phyloP scores from a whole-genome alignment of 129 eudicot species.

The Flaveria bidentis region DNA sequence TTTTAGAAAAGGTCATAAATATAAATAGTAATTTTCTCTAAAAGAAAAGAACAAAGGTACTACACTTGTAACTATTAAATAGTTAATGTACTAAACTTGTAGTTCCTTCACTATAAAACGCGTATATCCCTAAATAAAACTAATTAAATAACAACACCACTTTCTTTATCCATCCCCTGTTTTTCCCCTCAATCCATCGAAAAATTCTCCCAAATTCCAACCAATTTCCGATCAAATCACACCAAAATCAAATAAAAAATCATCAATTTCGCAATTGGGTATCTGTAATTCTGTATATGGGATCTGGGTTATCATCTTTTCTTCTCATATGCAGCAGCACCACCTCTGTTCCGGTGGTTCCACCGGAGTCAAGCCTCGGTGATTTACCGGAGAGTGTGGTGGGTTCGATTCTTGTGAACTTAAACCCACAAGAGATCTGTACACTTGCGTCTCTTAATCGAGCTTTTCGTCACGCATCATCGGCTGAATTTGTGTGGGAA shows the following conservation, averaged over 20 bases:
- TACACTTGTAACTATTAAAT: background rate
- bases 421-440: slow-evolving; percentile 72
- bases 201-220: background rate
- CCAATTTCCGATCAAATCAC: slow-evolving; percentile 19
- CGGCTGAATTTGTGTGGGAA: slow-evolving; percentile 94
- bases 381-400: slow-evolving; percentile 87
- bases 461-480: slow-evolving; percentile 70
- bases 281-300: slow-evolving; percentile 21
- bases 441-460: slow-evolving; percentile 56
- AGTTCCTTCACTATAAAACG: slow-evolving; percentile 11
- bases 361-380: slow-evolving; percentile 51
- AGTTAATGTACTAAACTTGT: background rate
- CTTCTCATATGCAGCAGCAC: slow-evolving; percentile 37
- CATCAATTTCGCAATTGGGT: background rate
- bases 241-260: background rate
- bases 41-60: too few relatives aligned
- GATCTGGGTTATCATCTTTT: slow-evolving; percentile 38
- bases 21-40: too few relatives aligned
- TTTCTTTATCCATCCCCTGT: slow-evolving; percentile 8
- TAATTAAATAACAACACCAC: slow-evolving; percentile 21
- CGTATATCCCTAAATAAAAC: slow-evolving; percentile 6
- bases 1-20: too few relatives aligned
- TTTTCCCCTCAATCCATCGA: background rate
- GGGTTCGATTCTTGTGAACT: slow-evolving; percentile 55
- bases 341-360: slow-evolving; percentile 25